Base-by-base conservation (phyloP, 2,329 filamentous ascomycete genomes). In the Ceratocystis destructans region DNA sequence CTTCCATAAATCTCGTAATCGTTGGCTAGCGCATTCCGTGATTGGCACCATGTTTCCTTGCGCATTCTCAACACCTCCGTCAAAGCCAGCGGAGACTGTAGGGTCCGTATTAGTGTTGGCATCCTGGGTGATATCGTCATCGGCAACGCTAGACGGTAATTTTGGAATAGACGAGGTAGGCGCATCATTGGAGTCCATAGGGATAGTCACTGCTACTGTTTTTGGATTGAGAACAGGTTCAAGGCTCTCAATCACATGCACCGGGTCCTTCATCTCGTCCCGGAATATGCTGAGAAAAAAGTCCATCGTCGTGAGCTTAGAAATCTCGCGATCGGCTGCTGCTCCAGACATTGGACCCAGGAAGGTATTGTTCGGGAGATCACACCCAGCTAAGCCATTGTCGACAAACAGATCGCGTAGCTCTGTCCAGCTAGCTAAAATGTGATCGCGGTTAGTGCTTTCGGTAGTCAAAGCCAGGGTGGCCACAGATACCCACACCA, bases 261-360 rank as follows among this genome's bases (percentile, higher is more conserved):
- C 83, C 0, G 93, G 89, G 70, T 96, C 87, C 61, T 87, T 85
- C 67, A 87, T 83, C 67, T 94, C 88, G 46, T 91, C 86, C 68
- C 89, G 88, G 73, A 97, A 97, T 0, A 99, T 83, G 46, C 87
- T 89, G 63, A 91, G 81, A 75, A 99, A 97, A 74, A 97, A 97
- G 72, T 96, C 93, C 83, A 96, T 94, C 0, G 93, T 97, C 15
- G 90, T 96, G 44, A 97, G 81, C 71, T 92, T 91, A 12, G 90
- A 93, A 31, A 96, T 87, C 73, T 99, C 93, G 65, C 90, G 86
- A 69, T 97, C 92, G 6, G 94, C 87, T 0, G 90, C 89, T n/a
- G 83, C 81, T 1, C 85, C 77, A 0, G 93, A 96, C 62, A 99
- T 83, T 69, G 94, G 89, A 0, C 90, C 85, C 86, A 99, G 96